Percentiles rank a stretch among this genome's conserved stretches.
These are phyloP conservation scores for Eleusine coracana DNA, from an alignment of 176 grass and related monocot species.

Conservation along the genomic window DNA sequence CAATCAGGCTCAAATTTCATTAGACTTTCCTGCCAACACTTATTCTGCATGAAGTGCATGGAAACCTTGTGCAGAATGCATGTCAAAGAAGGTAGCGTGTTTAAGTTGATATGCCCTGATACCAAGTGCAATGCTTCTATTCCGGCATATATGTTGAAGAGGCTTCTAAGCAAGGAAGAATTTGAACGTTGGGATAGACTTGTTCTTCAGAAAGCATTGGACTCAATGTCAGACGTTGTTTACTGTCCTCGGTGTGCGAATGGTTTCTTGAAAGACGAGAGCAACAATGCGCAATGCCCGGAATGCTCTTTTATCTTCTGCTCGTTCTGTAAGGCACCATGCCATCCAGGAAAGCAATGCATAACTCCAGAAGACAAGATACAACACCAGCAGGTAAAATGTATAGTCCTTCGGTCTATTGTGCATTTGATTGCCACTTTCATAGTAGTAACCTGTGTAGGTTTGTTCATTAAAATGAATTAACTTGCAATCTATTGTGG, in stretches of 20 bases:
- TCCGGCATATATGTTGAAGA: conserved; percentile 55
- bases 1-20: conserved; percentile 46
- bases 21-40: conserved; percentile 35
- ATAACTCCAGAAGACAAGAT: conserved; percentile 42
- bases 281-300: conserved; percentile 45
- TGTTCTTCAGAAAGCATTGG: conserved; percentile 55
- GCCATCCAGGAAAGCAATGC: conserved; percentile 47
- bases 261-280: conserved; percentile 59
- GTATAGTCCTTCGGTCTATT: too few species aligned
- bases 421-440: too few species aligned
- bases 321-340: conserved; percentile 48
- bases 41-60: conserved; percentile 40
- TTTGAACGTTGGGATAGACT: conserved; percentile 65
- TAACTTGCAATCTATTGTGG: too few species aligned
- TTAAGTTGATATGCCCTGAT: conserved; percentile 57
- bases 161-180: conserved; percentile 43
- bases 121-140: conserved; percentile 48
- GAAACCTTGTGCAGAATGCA: conserved; percentile 50
- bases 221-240: conserved; percentile 55
- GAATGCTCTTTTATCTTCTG: conserved; percentile 60
- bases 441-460: too few species aligned
- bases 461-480: too few species aligned
- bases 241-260: conserved; percentile 62
- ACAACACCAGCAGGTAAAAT: conserved; percentile 26
- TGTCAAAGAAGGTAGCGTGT: conserved; percentile 49